Evolutionary conservation across 352 stramenopile species (phyloP).

Genomic region (Pythium sp.): DNA sequence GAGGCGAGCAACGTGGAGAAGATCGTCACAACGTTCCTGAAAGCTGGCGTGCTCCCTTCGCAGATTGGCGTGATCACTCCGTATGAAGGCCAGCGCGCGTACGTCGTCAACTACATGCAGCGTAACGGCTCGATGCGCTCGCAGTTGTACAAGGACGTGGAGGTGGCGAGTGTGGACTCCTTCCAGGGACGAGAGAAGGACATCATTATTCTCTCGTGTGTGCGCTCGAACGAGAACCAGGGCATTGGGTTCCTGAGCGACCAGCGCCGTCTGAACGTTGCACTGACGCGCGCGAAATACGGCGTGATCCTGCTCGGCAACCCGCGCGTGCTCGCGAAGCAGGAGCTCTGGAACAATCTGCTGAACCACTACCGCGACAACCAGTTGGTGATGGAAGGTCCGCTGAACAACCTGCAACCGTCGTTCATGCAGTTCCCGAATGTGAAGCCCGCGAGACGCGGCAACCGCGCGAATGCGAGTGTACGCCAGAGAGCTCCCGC

Average conservation of each 20-base stretch:
- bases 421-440: conserved; percentile 97
- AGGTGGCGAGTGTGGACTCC: conserved; percentile 98
- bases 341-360: conserved; percentile 95
- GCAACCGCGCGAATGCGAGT: conserved; percentile 28
- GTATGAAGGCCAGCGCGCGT: conserved; percentile 98
- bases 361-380: conserved; percentile 98
- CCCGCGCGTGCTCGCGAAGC: conserved; percentile 96
- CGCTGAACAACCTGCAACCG: conserved; percentile 95
- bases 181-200: conserved; percentile 99
- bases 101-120: conserved; percentile 98
- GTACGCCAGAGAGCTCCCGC: conserved; percentile 49
- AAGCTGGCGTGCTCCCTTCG: conserved; percentile 85
- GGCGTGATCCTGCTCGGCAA: conserved; percentile 99
- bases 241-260: conserved; percentile 99
- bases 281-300: conserved; percentile 97
- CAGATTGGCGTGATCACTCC: conserved; percentile 98
- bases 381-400: conserved; percentile 93
- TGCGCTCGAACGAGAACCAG: conserved; percentile 98
- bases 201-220: conserved; percentile 97
- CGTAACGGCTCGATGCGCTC: conserved; percentile 92
- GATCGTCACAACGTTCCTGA: conserved; percentile 96
- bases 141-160: conserved; percentile 97
- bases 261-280: conserved; percentile 97
- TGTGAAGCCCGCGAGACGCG: conserved; percentile 40
- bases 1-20: conserved; percentile 98